Conservation (phyloP, 106 monocot genomes). For the Apostasia shenzhenica region DNA sequence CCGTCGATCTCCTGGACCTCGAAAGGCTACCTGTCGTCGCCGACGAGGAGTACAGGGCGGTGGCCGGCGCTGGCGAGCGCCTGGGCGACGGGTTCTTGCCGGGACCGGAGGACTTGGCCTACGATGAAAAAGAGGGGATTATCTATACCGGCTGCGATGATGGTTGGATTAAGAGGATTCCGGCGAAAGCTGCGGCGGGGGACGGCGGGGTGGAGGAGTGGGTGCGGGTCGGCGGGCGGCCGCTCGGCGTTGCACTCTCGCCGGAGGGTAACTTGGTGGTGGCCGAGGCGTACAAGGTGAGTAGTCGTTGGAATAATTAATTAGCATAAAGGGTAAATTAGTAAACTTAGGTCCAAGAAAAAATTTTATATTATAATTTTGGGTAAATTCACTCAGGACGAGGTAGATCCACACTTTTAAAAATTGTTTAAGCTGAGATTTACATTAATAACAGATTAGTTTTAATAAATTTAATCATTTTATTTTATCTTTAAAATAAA, state of each 20-base stretch:
- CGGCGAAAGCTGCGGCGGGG: not conserved
- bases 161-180: slow-evolving; percentile 50
- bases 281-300: slow-evolving; percentile 39
- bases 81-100: slow-evolving; percentile 38
- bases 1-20: no score
- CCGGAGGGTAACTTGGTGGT: slow-evolving; percentile 30
- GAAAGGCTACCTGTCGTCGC: no score
- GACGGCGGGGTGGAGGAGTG: slow-evolving; percentile 27
- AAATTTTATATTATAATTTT: no score
- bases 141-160: slow-evolving; percentile 54
- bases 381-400: no score
- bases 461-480: no score
- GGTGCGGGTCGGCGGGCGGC: slow-evolving; percentile 40
- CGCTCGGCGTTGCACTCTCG: slow-evolving; percentile 29
- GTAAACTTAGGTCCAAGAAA: no score
- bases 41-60: no score
- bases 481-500: no score
- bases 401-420: no score
- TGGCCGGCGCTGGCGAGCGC: slow-evolving; percentile 15
- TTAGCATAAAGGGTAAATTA: no score
- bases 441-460: no score
- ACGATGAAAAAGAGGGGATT: slow-evolving; percentile 24
- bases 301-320: not conserved
- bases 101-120: slow-evolving; percentile 59
- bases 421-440: no score